phyloP scores from a whole-genome alignment of 1,284 basidiomycete species.

The Tausonia pullulans region DNA sequence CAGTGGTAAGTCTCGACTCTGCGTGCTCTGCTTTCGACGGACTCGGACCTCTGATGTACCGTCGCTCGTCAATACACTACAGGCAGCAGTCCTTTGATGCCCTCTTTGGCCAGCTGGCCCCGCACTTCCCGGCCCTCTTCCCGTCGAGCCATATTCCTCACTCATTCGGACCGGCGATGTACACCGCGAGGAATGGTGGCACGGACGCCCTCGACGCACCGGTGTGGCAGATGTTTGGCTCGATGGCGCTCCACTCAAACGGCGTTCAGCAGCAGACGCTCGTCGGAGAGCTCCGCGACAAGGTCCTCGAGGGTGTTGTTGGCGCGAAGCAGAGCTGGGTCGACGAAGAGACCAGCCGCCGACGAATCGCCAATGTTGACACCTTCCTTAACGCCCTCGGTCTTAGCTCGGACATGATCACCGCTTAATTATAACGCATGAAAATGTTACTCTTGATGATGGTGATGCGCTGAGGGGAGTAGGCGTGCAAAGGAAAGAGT shows the following conservation, averaged over 20 bases:
- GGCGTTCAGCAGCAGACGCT: slow-evolving; percentile 72
- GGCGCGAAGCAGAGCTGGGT: slow-evolving; percentile 61
- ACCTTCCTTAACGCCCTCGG: slow-evolving; percentile 73
- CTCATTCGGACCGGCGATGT: slow-evolving; percentile 41
- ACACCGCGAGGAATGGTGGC: slow-evolving; percentile 31
- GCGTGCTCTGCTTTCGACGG: background rate
- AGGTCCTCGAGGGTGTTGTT: slow-evolving; percentile 76
- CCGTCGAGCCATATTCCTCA: slow-evolving; percentile 69
- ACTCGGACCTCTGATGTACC: slow-evolving; percentile 14
- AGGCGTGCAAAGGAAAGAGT: no score
- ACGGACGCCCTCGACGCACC: slow-evolving; percentile 74
- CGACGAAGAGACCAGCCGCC: slow-evolving; percentile 54
- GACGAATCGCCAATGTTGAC: slow-evolving; percentile 69
- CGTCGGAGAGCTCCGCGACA: slow-evolving; percentile 77
- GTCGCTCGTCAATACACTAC: background rate
- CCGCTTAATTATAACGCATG: background rate
- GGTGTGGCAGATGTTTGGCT: slow-evolving; percentile 83
- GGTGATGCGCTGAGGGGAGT: no score
- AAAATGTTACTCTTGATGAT: no score
- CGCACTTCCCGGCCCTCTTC: slow-evolving; percentile 70
- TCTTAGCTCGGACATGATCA: slow-evolving; percentile 12
- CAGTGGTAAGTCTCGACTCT: slow-evolving; percentile 58
- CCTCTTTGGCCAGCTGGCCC: slow-evolving; percentile 65
- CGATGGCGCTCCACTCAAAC: slow-evolving; percentile 73
- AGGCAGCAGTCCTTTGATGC: slow-evolving; percentile 77